Conservation (phyloP, 805 yeast species). For the Pichia rugopelliculosa region DNA sequence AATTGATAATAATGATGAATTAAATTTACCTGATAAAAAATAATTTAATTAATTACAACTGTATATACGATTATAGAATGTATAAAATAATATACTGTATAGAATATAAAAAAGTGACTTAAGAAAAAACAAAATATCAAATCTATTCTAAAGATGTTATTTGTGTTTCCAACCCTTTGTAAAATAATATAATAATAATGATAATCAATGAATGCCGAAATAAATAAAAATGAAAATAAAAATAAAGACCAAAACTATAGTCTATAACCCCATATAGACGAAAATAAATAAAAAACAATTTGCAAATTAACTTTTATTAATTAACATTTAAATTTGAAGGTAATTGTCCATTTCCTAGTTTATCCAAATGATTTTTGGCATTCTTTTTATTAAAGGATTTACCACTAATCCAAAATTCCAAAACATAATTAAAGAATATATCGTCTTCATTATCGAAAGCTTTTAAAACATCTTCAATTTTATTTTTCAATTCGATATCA, state of each 20-base stretch:
- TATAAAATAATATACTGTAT: not conserved
- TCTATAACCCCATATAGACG: not conserved
- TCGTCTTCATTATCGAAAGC: conserved; percentile 29
- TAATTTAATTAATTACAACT: not conserved
- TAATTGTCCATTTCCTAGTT: conserved; percentile 9
- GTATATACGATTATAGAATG: not conserved
- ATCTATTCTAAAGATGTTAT: not conserved
- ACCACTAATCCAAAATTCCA: conserved; percentile 28
- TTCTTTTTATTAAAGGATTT: conserved; percentile 25
- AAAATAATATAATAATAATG: not conserved
- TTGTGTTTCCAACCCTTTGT: not conserved
- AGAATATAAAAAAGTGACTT: not conserved
- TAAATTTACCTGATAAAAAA: conserved; percentile 11
- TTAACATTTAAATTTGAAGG: conserved; percentile 6
- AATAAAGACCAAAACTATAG: not conserved
- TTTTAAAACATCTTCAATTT: conserved; percentile 20
- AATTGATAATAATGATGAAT: conserved; percentile 13
- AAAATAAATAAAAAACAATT: not conserved
- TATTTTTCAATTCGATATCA: conserved; percentile 26
- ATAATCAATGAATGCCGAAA: not conserved
- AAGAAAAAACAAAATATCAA: not conserved
- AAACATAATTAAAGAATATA: conserved; percentile 27
- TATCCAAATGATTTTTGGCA: conserved; percentile 17
- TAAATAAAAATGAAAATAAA: not conserved
- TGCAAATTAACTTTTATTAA: not conserved